Evolutionary conservation across 306 rosid species (phyloP).

Genomic region (Gynostemma pentaphyllum): DNA sequence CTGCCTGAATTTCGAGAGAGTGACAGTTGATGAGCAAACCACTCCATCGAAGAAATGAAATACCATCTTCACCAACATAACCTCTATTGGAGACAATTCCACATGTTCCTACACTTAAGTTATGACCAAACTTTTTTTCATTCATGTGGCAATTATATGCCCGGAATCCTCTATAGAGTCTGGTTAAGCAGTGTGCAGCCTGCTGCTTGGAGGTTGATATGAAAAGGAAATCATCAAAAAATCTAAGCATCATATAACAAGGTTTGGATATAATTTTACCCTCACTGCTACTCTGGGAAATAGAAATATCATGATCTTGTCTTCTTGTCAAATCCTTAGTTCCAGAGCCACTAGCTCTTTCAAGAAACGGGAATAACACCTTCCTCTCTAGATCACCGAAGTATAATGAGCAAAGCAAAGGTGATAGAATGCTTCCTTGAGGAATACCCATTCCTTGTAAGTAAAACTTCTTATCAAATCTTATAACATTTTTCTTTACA

Average conservation of each 20-base stretch:
- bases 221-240: conserved; percentile 68
- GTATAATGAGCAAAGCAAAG: conserved; percentile 77
- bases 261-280: conserved; percentile 15
- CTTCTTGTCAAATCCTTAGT: conserved; percentile 1
- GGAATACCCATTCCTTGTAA: conserved; percentile 75
- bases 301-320: conserved; percentile 8
- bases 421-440: conserved; percentile 82
- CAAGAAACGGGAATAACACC: conserved; percentile 62
- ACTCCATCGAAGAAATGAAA: conserved; percentile 70
- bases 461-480: conserved; percentile 55
- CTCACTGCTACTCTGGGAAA: conserved; percentile 11
- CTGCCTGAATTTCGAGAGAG: conserved; percentile 78
- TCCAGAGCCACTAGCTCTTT: conserved; percentile 26
- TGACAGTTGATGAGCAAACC: conserved; percentile 77
- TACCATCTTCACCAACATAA: conserved; percentile 36
- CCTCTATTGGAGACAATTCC: conserved; percentile 31
- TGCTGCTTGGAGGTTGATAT: conserved; percentile 66
- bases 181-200: conserved; percentile 49
- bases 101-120: conserved; percentile 42
- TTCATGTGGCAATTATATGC: conserved; percentile 85
- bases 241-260: conserved; percentile 42
- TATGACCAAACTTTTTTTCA: conserved; percentile 50
- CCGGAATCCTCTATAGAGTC: conserved; percentile 70
- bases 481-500: conserved; percentile 66
- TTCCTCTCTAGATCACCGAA: conserved; percentile 63